Percentiles rank a stretch among this genome's conserved stretches.
phyloP scores from a whole-genome alignment of 257 asterid species.

The Solanum megistacrolobum region DNA sequence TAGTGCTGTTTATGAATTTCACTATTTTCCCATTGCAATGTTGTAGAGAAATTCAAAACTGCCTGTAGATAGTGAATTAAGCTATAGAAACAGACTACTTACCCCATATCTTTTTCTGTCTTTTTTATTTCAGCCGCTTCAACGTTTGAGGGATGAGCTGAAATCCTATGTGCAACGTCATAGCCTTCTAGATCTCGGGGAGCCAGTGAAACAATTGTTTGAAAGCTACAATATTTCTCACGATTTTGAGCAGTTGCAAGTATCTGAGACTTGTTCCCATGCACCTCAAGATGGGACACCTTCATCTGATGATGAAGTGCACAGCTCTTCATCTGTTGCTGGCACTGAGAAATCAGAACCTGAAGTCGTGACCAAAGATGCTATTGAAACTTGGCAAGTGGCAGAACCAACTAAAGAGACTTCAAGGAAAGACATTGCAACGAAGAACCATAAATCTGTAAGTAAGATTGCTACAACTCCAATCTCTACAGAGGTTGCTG shows the following conservation, averaged over 20 bases:
- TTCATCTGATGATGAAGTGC: slow-evolving; percentile 57
- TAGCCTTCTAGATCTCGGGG: slow-evolving; percentile 45
- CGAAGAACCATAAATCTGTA: slow-evolving; percentile 27
- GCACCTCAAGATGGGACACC: slow-evolving; percentile 47
- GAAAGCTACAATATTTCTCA: slow-evolving; percentile 59
- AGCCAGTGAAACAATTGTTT: slow-evolving; percentile 45
- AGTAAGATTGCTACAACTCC: slow-evolving; percentile 26
- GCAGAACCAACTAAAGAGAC: slow-evolving; percentile 23
- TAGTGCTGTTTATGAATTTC: neutral
- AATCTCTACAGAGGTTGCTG: slow-evolving; percentile 32
- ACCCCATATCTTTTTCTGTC: neutral
- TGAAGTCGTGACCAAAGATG: slow-evolving; percentile 20
- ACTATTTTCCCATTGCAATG: neutral
- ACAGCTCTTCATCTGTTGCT: slow-evolving; percentile 43
- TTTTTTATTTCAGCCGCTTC: slow-evolving; percentile 49
- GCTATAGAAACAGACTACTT: neutral
- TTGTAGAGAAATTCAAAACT: neutral
- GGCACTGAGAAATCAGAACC: slow-evolving; percentile 39
- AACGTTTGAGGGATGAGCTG: slow-evolving; percentile 63
- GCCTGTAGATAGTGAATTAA: neutral
- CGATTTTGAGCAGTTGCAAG: slow-evolving; percentile 39
- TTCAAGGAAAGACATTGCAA: slow-evolving; percentile 24
- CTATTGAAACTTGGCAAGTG: slow-evolving; percentile 21
- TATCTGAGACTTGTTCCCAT: slow-evolving; percentile 46
- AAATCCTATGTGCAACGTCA: slow-evolving; percentile 48